Conservation (phyloP, 371 early-diverging fungal species). For the Funneliformis caledonium region DNA sequence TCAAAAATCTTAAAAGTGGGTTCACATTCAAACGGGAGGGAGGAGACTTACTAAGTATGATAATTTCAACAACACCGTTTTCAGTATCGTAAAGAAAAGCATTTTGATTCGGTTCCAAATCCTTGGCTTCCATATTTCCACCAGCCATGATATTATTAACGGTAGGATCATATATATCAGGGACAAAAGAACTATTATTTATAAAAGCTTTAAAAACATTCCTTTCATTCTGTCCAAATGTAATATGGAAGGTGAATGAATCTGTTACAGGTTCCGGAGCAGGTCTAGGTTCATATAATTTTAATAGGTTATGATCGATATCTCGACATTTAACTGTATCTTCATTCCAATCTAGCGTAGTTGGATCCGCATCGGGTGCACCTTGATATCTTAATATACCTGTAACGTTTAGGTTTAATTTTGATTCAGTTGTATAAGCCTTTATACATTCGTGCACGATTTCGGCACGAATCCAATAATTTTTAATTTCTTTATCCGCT, state of each 20-base stretch:
- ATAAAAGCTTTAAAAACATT: neutral
- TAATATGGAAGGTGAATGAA: neutral
- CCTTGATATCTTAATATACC: neutral
- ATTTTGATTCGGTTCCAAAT: neutral
- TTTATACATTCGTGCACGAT: neutral
- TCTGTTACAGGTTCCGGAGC: neutral
- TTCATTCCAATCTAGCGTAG: neutral
- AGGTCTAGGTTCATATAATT: neutral
- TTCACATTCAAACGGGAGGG: neutral
- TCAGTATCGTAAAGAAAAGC: neutral
- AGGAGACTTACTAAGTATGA: neutral
- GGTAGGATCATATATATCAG: neutral
- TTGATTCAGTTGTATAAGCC: too few species aligned
- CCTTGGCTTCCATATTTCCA: neutral
- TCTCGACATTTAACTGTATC: neutral
- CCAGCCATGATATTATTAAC: neutral
- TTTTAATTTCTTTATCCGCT: constrained; percentile 7
- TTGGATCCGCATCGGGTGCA: neutral
- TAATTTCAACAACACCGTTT: neutral
- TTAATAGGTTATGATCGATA: neutral
- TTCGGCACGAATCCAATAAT: neutral
- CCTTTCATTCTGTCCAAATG: neutral
- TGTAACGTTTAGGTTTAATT: neutral
- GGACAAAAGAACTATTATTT: neutral
- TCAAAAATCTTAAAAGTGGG: neutral